phyloP scores from a whole-genome alignment of 192 early-diverging fungal genomes.

The Backusella australiensis region DNA sequence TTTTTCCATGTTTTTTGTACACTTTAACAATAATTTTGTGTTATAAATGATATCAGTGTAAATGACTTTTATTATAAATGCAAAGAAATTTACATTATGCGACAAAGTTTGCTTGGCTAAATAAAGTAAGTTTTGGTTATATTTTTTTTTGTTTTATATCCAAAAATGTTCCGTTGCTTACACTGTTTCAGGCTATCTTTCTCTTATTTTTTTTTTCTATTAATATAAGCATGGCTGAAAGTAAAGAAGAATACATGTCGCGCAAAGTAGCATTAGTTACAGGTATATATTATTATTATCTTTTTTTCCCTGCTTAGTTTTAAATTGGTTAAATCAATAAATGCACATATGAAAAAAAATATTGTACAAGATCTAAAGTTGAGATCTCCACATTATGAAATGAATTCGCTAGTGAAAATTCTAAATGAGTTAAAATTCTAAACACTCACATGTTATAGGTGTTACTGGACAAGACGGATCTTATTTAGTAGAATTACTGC shows the following conservation, averaged over 20 bases:
- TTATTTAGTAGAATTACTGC: slow-evolving; percentile 68
- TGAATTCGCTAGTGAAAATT: not conserved
- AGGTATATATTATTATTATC: slow-evolving; percentile 33
- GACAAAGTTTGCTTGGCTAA: too few species aligned
- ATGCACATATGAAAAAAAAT: not conserved
- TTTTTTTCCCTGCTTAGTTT: not conserved
- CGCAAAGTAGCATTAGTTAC: slow-evolving; percentile 60
- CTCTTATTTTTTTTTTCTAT: too few species aligned
- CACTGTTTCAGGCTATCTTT: too few species aligned
- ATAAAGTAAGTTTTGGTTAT: too few species aligned
- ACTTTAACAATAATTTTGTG: too few species aligned
- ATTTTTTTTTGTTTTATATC: too few species aligned
- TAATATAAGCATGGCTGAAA: too few species aligned
- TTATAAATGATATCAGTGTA: too few species aligned
- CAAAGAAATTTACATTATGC: too few species aligned
- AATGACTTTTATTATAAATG: too few species aligned
- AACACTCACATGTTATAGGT: slow-evolving; percentile 37
- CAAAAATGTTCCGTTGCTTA: too few species aligned
- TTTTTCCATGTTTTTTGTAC: too few species aligned
- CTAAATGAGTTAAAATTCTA: not conserved
- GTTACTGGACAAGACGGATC: slow-evolving; percentile 79
- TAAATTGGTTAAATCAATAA: not conserved
- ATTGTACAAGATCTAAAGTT: not conserved
- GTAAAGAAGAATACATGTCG: slow-evolving; percentile 47
- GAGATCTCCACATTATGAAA: not conserved